Percentiles rank a stretch among this genome's conserved stretches.
Evolutionary conservation across 805 yeast genomes (phyloP).

Genomic region (Lipomyces spencermartinsiae): DNA sequence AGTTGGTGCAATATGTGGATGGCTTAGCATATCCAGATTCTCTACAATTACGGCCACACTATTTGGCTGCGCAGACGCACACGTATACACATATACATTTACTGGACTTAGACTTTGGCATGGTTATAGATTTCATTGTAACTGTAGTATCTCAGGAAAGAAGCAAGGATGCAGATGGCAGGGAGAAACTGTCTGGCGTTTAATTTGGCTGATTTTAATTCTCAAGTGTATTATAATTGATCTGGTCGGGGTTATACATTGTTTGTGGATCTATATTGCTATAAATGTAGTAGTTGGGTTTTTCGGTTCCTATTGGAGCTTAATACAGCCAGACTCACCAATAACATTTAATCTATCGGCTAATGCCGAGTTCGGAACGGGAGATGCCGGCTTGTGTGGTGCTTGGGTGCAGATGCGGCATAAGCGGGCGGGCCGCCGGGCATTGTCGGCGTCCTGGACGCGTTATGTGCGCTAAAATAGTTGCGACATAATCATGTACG

Average conservation of each 20-base stretch:
- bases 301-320: not conserved
- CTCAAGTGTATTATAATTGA: not conserved
- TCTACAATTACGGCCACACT: not conserved
- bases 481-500: not conserved
- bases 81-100: not conserved
- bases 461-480: not conserved
- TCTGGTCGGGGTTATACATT: not conserved
- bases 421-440: not conserved
- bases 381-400: not conserved
- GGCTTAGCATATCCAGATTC: not conserved
- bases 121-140: not conserved
- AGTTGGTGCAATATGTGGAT: constrained; percentile 37
- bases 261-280: too few species aligned
- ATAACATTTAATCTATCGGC: too few species aligned
- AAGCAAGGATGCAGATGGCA: too few species aligned
- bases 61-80: not conserved
- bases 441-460: not conserved
- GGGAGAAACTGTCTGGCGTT: not conserved
- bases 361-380: not conserved
- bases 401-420: not conserved
- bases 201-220: not conserved
- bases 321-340: too few species aligned
- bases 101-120: not conserved
- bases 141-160: not conserved
- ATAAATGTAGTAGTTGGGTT: too few species aligned